phyloP scores from a whole-genome alignment of 768 basidiomycete genomes.

The Naganishia onofrii region DNA sequence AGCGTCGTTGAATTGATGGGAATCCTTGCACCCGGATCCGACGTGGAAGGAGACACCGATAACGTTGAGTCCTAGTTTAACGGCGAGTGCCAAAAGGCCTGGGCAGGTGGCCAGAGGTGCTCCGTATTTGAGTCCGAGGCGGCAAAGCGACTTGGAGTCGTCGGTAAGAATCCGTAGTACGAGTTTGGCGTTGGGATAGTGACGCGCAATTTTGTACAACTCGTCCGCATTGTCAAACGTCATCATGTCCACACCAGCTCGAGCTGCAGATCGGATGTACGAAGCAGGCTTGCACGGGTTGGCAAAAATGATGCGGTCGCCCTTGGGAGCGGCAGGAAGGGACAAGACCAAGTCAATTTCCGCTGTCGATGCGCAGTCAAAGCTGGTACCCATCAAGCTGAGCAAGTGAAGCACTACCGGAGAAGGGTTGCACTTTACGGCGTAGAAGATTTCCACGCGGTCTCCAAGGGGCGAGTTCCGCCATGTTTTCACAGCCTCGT shows the following conservation, averaged over 20 bases:
- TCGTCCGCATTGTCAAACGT: conserved; percentile 99
- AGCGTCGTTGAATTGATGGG: conserved; percentile 83
- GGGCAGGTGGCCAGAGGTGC: conserved; percentile 79
- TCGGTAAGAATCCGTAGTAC: conserved; percentile 96
- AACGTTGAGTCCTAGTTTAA: conserved; percentile 75
- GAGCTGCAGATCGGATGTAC: conserved; percentile 81
- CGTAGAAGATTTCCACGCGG: conserved; percentile 89
- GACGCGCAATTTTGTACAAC: conserved; percentile 81
- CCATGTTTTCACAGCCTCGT: conserved; percentile 82
- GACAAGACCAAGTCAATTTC: conserved; percentile 80
- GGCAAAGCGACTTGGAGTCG: conserved; percentile 89
- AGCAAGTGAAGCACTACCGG: conserved; percentile 88
- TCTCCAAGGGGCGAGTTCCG: conserved; percentile 63
- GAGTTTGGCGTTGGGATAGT: conserved; percentile 76
- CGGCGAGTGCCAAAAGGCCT: conserved; percentile 72
- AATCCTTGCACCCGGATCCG: conserved; percentile 93
- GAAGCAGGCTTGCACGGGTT: conserved; percentile 98
- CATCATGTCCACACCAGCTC: conserved; percentile 81
- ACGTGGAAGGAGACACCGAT: conserved; percentile 97
- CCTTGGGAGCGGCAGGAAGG: conserved; percentile 62
- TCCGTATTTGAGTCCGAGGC: conserved; percentile 94
- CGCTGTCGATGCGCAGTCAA: conserved; percentile 94
- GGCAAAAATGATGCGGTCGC: conserved; percentile 87
- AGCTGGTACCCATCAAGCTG: conserved; percentile 83
- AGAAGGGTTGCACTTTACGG: conserved; percentile 98